Conservation (phyloP, 169 alveolate genomes). For the Plasmodium gonderi region DNA sequence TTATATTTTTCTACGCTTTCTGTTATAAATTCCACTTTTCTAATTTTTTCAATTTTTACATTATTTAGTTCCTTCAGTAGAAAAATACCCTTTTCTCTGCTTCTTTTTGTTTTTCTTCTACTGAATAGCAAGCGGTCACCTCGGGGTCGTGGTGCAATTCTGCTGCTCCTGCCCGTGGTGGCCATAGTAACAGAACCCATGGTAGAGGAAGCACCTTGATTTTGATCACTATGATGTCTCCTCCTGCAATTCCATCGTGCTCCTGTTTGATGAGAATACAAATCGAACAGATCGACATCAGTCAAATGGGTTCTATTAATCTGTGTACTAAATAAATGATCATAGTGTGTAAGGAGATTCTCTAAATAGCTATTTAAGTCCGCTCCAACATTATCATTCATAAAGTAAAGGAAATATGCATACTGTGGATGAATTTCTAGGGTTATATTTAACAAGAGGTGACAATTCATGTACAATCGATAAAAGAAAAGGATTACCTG, state of each 20-base stretch:
- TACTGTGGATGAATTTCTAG: slow-evolving; percentile 50
- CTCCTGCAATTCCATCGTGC: too few species aligned
- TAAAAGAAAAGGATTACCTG: slow-evolving; percentile 15
- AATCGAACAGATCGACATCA: slow-evolving; percentile 10
- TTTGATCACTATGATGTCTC: too few species aligned
- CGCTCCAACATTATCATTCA: background rate
- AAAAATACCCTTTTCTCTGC: background rate
- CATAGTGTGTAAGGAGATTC: background rate
- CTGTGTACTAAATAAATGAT: slow-evolving; percentile 3
- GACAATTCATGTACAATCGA: slow-evolving; percentile 64
- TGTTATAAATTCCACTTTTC: background rate
- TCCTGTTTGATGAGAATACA: too few species aligned
- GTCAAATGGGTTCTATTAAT: slow-evolving; percentile 2
- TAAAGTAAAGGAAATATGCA: slow-evolving; percentile 36
- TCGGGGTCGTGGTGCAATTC: too few species aligned
- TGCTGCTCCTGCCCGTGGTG: too few species aligned
- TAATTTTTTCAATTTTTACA: background rate
- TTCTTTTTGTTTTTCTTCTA: background rate
- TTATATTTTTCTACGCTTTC: slow-evolving; percentile 8
- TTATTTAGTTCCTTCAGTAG: slow-evolving; percentile 7
- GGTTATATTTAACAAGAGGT: slow-evolving; percentile 25
- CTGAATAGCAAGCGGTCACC: too few species aligned
- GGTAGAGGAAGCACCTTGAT: too few species aligned
- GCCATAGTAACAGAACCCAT: too few species aligned
- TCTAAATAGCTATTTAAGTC: slow-evolving; percentile 20